Evolutionary conservation across 768 basidiomycete species (phyloP).

Genomic region (Leccinum fibrillosum): DNA sequence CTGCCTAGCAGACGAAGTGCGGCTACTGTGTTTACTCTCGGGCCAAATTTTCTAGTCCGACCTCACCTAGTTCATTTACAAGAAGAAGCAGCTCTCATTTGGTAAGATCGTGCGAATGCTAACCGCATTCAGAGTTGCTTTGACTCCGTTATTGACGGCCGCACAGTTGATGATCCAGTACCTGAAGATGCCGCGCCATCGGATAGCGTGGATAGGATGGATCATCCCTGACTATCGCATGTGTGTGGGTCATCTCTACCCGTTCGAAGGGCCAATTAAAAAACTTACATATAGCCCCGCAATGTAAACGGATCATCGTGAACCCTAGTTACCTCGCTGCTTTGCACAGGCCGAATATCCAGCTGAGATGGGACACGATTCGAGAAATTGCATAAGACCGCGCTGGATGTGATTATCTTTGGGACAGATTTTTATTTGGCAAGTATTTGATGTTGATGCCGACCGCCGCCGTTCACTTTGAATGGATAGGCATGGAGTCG

Average conservation of each 20-base stretch:
- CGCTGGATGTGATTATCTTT: conserved; percentile 1
- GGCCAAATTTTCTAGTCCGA: background rate
- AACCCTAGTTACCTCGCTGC: conserved; percentile 45
- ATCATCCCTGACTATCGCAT: background rate
- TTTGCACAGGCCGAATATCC: conserved; percentile 46
- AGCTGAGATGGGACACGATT: conserved; percentile 30
- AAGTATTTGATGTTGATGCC: background rate
- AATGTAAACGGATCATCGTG: conserved; percentile 60
- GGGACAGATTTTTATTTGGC: conserved; percentile 6
- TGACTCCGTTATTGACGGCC: background rate
- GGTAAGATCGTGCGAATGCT: background rate
- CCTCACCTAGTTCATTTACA: conserved; percentile 2
- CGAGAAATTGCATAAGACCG: background rate
- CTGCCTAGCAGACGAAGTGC: background rate
- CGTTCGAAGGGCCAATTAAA: background rate
- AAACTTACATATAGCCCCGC: conserved; percentile 38
- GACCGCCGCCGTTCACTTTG: background rate
- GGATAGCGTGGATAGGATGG: background rate
- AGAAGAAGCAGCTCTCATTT: background rate
- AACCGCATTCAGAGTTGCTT: background rate
- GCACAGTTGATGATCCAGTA: background rate
- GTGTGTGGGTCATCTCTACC: background rate
- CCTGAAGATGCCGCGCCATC: background rate
- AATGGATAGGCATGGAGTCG: background rate
- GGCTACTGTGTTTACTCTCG: background rate